Conservation (phyloP, 2,329 filamentous ascomycete genomes). For the Fusarium lyarnte region DNA sequence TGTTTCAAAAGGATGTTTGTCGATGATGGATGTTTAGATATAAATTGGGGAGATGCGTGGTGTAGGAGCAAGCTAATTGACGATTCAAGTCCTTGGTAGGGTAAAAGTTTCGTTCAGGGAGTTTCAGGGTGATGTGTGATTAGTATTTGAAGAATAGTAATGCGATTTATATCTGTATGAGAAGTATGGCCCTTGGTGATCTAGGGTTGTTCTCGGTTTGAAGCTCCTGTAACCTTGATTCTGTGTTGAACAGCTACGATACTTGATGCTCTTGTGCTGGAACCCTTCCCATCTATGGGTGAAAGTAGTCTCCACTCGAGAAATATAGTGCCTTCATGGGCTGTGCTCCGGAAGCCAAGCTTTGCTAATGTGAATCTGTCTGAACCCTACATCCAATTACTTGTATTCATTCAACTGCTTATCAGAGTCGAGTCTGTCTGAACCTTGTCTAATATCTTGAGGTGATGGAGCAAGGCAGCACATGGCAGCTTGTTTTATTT, state of each 20-base stretch:
- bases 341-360: background rate
- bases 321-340: background rate
- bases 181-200: background rate
- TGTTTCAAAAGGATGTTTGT: slow-evolving; percentile 12
- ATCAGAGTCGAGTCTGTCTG: background rate
- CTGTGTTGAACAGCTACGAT: background rate
- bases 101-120: slow-evolving; percentile 20
- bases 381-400: background rate
- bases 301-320: background rate
- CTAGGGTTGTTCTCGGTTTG: background rate
- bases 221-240: background rate
- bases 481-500: too few relatives aligned
- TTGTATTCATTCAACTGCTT: background rate
- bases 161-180: background rate
- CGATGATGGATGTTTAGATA: slow-evolving; percentile 17
- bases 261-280: background rate
- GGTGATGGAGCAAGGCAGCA: background rate
- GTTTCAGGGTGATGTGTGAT: background rate
- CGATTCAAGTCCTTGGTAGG: slow-evolving; percentile 9
- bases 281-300: background rate
- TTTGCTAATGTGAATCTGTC: background rate
- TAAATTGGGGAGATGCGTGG: slow-evolving; percentile 6
- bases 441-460: background rate
- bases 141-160: background rate
- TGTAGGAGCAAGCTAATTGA: slow-evolving; percentile 31